Percentiles rank a stretch among this genome's conserved stretches.
Conservation (phyloP, 352 stramenopile genomes). For the Globisporangium sylvaticum region DNA sequence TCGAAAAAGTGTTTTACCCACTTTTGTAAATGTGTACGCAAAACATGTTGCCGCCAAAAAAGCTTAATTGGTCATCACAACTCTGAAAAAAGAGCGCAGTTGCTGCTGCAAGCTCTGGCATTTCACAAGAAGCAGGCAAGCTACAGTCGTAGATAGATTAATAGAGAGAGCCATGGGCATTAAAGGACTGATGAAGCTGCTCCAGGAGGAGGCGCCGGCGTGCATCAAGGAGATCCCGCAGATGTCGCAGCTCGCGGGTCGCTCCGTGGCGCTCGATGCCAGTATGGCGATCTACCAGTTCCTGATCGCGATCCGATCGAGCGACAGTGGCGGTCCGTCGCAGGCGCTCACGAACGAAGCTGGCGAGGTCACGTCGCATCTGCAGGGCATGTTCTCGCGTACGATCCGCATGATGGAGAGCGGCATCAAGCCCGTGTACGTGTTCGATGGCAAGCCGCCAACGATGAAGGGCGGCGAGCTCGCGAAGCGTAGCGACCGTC, state of each 20-base stretch:
- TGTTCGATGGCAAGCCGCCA: conserved; percentile 99
- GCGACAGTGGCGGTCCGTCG: conserved; percentile 77
- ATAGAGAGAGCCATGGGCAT: conserved; percentile 91
- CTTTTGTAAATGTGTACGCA: background rate
- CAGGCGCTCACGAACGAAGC: conserved; percentile 97
- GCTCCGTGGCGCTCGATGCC: conserved; percentile 97
- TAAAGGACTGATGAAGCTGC: conserved; percentile 98
- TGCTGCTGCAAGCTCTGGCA: background rate
- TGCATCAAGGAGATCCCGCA: conserved; percentile 94
- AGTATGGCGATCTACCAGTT: conserved; percentile 99
- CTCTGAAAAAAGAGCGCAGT: background rate
- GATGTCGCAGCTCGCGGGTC: conserved; percentile 92
- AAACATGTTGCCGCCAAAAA: background rate
- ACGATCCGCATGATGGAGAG: conserved; percentile 98
- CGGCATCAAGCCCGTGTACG: conserved; percentile 97
- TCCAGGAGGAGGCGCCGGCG: conserved; percentile 95
- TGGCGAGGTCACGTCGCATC: conserved; percentile 92
- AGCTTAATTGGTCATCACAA: conserved; percentile 2
- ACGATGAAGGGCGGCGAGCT: conserved; percentile 97
- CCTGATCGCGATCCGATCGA: conserved; percentile 89
- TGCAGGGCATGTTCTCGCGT: conserved; percentile 97
- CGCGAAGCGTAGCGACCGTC: conserved; percentile 89
- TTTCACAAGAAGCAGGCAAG: conserved; percentile 1
- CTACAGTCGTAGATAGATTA: background rate
- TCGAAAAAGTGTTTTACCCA: no score